These are phyloP conservation scores for Colletotrichum kahawae DNA, from an alignment of 2,329 filamentous ascomycete genomes.

Conservation along the genomic window DNA sequence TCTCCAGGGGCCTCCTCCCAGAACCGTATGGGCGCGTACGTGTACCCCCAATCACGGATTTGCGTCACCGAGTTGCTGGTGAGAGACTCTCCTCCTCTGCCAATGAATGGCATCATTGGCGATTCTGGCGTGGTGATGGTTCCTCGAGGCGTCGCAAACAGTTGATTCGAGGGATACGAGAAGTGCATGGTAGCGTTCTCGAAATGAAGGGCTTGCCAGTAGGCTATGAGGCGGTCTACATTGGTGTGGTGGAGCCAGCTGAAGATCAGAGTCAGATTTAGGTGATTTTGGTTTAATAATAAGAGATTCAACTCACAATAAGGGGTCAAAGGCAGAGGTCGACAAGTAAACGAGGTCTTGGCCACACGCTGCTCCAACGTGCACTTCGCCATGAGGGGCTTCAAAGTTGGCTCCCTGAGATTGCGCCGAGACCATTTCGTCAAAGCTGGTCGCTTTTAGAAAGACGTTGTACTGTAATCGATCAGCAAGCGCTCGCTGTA, in stretches of 20 bases:
- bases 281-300: not conserved
- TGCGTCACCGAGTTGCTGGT: slow-evolving; percentile 41
- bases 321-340: slow-evolving; percentile 49
- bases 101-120: slow-evolving; percentile 57
- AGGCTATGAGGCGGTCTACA: slow-evolving; percentile 68
- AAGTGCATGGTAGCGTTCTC: slow-evolving; percentile 36
- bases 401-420: slow-evolving; percentile 46
- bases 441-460: slow-evolving; percentile 38
- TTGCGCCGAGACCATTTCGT: slow-evolving; percentile 45
- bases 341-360: slow-evolving; percentile 40
- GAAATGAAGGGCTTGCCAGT: slow-evolving; percentile 53
- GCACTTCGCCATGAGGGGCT: slow-evolving; percentile 47
- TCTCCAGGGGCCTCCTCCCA: slow-evolving; percentile 62
- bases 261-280: not conserved
- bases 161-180: slow-evolving; percentile 38
- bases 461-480: slow-evolving; percentile 46
- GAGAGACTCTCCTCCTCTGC: slow-evolving; percentile 41
- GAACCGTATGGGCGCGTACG: slow-evolving; percentile 43
- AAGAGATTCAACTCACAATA: slow-evolving; percentile 42
- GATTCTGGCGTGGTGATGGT: slow-evolving; percentile 46
- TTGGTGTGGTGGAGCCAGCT: slow-evolving; percentile 61
- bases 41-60: slow-evolving; percentile 43
- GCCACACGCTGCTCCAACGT: slow-evolving; percentile 41
- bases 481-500: not conserved
- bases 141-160: slow-evolving; percentile 46